These are phyloP conservation scores for Casuarina glauca DNA, from an alignment of 306 rosid genomes.

Conservation along the genomic window DNA sequence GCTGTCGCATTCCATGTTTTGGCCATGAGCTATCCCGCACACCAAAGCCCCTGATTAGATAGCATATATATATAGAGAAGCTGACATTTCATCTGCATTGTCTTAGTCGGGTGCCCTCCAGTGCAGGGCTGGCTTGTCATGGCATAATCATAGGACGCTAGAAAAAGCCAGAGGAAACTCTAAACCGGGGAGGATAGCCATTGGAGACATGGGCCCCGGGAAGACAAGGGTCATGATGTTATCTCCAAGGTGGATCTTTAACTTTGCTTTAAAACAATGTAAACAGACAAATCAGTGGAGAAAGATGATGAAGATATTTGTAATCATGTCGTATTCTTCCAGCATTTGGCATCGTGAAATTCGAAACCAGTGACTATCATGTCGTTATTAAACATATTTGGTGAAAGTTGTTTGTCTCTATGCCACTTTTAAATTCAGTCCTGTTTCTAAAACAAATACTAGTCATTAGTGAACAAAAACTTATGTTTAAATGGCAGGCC, in stretches of 20 bases:
- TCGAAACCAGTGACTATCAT: neutral
- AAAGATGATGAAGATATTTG: neutral
- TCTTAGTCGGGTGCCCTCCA: neutral
- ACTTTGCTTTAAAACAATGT: too few relatives aligned
- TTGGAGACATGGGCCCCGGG: neutral
- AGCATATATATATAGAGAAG: neutral
- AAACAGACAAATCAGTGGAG: too few relatives aligned
- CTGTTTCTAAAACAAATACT: too few relatives aligned
- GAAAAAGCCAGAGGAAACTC: neutral
- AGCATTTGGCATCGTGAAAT: neutral
- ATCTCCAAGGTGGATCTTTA: neutral
- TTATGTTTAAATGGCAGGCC: too few relatives aligned
- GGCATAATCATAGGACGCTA: neutral
- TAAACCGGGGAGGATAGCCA: neutral
- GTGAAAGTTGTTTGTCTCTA: neutral
- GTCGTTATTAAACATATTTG: neutral
- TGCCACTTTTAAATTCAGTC: neutral
- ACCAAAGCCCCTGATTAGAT: neutral
- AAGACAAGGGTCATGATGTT: neutral
- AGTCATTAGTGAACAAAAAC: too few relatives aligned
- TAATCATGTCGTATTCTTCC: neutral
- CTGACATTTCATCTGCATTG: neutral
- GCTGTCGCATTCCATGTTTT: neutral
- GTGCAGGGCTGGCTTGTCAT: neutral
- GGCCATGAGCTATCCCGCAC: constrained; percentile 5